Evolutionary conservation across 106 monocot species (phyloP).

Genomic region (Narthecium ossifragum): DNA sequence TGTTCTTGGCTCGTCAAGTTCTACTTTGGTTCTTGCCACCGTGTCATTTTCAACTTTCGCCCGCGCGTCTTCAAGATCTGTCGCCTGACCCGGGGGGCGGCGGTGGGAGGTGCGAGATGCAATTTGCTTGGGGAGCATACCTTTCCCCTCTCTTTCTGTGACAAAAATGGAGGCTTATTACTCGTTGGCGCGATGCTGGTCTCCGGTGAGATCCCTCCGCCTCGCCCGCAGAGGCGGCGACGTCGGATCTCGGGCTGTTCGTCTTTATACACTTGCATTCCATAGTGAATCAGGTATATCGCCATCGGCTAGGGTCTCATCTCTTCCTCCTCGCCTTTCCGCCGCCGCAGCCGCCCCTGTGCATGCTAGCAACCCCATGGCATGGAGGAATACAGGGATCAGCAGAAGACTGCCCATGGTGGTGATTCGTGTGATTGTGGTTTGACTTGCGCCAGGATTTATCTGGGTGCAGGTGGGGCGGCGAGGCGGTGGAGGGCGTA

Average conservation of each 20-base stretch:
- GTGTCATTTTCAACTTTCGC: too few species aligned
- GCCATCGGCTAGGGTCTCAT: neutral
- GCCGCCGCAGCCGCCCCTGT: too few species aligned
- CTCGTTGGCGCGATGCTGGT: neutral
- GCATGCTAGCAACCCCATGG: neutral
- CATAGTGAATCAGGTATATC: neutral
- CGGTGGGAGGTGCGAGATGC: too few species aligned
- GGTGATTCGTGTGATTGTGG: too few species aligned
- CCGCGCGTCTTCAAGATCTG: too few species aligned
- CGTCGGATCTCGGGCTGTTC: neutral
- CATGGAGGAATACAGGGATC: neutral
- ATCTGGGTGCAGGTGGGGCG: neutral
- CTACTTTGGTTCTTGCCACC: too few species aligned
- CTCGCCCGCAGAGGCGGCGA: neutral
- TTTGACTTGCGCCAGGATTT: neutral
- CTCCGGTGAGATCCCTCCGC: conserved; percentile 8
- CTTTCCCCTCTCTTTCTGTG: neutral
- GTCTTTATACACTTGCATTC: neutral
- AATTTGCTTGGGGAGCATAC: neutral
- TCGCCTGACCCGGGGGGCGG: too few species aligned
- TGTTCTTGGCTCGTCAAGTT: too few species aligned
- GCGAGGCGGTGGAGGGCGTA: conserved; percentile 35
- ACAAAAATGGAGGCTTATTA: conserved; percentile 6
- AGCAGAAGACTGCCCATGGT: too few species aligned
- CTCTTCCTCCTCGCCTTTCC: neutral